Conservation (phyloP, 139 green algal species). For the Chlamydomonas asymmetrica region DNA sequence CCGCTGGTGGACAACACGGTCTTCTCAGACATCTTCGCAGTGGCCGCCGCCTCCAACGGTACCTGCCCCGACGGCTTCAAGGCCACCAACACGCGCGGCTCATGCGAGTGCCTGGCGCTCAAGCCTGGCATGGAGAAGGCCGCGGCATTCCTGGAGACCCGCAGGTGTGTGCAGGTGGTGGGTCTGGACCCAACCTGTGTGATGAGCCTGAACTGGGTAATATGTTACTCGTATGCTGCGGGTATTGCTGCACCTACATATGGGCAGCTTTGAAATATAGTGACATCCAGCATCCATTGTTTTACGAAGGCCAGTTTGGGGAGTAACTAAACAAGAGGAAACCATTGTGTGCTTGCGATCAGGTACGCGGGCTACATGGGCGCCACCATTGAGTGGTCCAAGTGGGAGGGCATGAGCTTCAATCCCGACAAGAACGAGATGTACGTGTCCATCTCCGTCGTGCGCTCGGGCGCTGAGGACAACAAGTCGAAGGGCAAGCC, state of each 20-base stretch:
- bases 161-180: too few species aligned
- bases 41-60: neutral
- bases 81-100: constrained; percentile 28
- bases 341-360: too few species aligned
- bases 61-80: constrained; percentile 47
- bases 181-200: too few species aligned
- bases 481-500: constrained; percentile 11
- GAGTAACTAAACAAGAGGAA: too few species aligned
- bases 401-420: constrained; percentile 63
- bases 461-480: constrained; percentile 40
- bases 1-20: neutral
- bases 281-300: too few species aligned
- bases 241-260: too few species aligned
- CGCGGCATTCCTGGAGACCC: constrained; percentile 59
- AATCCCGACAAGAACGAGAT: constrained; percentile 8
- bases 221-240: too few species aligned
- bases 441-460: constrained; percentile 19
- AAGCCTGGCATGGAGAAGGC: constrained; percentile 40
- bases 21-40: constrained; percentile 58
- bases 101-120: constrained; percentile 53
- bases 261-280: too few species aligned
- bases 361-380: constrained; percentile 40
- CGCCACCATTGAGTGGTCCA: constrained; percentile 60
- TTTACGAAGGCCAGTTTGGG: too few species aligned
- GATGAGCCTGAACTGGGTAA: too few species aligned